Evolutionary conservation across 192 early-diverging fungal genomes (phyloP), one percentile per base, ranked within the genome.

Genomic region (Obelidium mucronatum): DNA sequence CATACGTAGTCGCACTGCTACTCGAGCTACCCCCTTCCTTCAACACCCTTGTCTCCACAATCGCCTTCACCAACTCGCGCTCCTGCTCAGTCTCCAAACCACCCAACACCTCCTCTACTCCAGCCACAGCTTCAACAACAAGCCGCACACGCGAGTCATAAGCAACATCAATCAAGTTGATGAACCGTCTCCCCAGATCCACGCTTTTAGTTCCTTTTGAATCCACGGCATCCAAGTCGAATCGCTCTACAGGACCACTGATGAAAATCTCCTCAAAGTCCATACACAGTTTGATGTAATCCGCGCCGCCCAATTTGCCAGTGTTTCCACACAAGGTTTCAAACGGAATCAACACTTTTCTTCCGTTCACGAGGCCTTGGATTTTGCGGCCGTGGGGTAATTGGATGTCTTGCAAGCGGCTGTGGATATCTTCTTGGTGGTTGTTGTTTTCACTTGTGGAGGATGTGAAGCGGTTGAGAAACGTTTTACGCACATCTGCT

Each of bases 151-250:
- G 28, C 13, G 70, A 31, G 53, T 72, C 70, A 72, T 72, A 72
- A 26, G 70, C 70, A 0, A 72, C 70, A 72, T 72, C 70, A 22
- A 72, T 36, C 1, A 72, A 72, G 39, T 72, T 72, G 33, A 72
- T 72, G 37, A 72, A 72, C 26, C 70, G 51, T 26, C 70, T 17
- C 4, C 70, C 70, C 51, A 72, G 37, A 36, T 72, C 70, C 11
- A 72, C 70, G 28, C 51, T 55, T 37, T 72, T 72, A 11, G 59
- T 55, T 11, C 70, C 70, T 13, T 30, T 13, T 15, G 33, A 4
- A 0, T 44, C 70, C 8, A 37, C 30, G 8, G 34, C 51, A 22
- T 72, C 70, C 15, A 19, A 19, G 26, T 56, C 52, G 28, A 72
- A 34, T 24, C 24, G 48, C 35, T 19, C 54, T 22, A 59, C 36